Evolutionary conservation across 148 eudicot genomes (phyloP), one percentile per base, ranked within the genome.

Genomic region (Rhododendron ovatum): DNA sequence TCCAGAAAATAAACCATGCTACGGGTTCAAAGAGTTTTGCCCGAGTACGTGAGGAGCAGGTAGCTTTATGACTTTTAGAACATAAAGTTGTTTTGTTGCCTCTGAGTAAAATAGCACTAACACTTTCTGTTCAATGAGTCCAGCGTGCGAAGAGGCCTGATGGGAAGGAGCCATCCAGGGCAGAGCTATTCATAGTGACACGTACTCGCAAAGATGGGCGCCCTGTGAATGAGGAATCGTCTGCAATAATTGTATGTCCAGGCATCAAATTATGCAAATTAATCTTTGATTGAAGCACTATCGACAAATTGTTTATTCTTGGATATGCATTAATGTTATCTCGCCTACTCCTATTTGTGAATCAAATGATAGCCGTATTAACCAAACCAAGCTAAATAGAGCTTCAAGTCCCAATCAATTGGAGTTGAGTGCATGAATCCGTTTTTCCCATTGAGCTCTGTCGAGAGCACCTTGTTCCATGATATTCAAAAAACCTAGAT

Each of bases 1-100:
- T 43, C 22, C 26, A 59, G 85, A 90, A 84, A 82, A 75, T 63
- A 71, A n/a, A 3, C 82, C 90, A 90, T 50, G 71, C 92, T 4
- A n/a, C 91, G 65, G 92, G 92, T 50, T 61, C 88, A 41, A 90
- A 90, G 82, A 90, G 92, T 87, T 90, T 88, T 87, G 92, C 92
- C 15, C 85, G 82, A 47, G 20, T 90, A 63, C 91, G 87, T 39
- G 92, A 90, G 86, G 92, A 90, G 47, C 69, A 87, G 91, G 91
- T 89, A 71, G 50, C 51, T 86, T 77, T 26, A 20, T 53, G 43
- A 76, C 39, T 22, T 71, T 11, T 7, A 10, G 39, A 74, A 75
- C 48, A 22, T 50, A 84, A 50, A 84, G 74, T 84, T 50, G 33
- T 63, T 65, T 43, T 61, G 74, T 61, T 82, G 24, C 43, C 59